Base-by-base conservation (phyloP, 768 basidiomycete species). In the Russula sp. region DNA sequence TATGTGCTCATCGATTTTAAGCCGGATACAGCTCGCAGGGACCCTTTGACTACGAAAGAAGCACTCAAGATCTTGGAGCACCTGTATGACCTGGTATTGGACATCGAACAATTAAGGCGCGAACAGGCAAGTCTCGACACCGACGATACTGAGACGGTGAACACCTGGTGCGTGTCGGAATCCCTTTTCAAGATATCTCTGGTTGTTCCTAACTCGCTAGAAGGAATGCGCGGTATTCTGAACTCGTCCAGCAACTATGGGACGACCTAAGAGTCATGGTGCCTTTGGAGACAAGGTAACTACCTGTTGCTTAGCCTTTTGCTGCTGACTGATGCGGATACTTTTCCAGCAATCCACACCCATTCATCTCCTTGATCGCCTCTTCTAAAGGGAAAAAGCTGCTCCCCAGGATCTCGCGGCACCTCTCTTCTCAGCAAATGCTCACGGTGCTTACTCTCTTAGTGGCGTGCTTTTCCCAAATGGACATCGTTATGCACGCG, bases 331-430 rank as follows among this genome's bases (percentile, higher is more conserved):
- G 44, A 61, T 18, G 16, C 20, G 32, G 10, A 27, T 44, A 22
- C 34, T 45, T 5, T 53, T 52, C 1, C 68, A 95, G 95, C 72
- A 82, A 89, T 66, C 96, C 96, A 3, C 97, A 99, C 76, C 97
- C 97, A 2, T 98, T 99, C 77, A 86, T 99, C 68, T 94, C 95
- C 3, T 80, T 99, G 39, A 81, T 99, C 53, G 82, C 81, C 20
- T 87, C 91, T 4, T 83, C 83, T 68, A 99, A 99, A 75, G 97
- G 97, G 61, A 98, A 98, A 78, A 87, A 87, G 64, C 81, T 99
- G 31, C 79, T 99, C 13, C 90, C 94, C 4, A 87, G 97, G 50
- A 83, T 94, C 14, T 86, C 92, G 10, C 87, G 95, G 20, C 89
- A 94, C 68, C 82, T 98, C 18, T 82, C 82, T 65, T 80, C 84